Percentiles rank a stretch among this genome's conserved stretches.
Conservation (phyloP, 441 rosid genomes). For the Biscutella auriculata region DNA sequence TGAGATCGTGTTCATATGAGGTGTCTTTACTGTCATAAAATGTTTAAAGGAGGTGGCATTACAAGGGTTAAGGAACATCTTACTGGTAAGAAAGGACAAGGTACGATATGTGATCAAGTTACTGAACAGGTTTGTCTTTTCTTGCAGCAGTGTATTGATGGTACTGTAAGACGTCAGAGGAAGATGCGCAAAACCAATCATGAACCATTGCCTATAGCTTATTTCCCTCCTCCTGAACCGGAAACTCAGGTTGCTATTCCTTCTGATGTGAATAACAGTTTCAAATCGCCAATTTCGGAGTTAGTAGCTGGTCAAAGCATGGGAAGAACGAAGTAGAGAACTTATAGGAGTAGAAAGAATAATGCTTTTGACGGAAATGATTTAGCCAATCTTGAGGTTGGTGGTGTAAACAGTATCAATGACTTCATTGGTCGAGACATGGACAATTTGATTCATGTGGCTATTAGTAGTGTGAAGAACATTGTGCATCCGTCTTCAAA, state of each 20-base stretch:
- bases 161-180: slow-evolving; percentile 43
- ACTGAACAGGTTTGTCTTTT: slow-evolving; percentile 47
- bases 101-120: slow-evolving; percentile 56
- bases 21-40: slow-evolving; percentile 62
- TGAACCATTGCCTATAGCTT: slow-evolving; percentile 27
- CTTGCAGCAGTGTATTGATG: slow-evolving; percentile 63
- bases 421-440: slow-evolving; percentile 17
- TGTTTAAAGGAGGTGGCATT: slow-evolving; percentile 95
- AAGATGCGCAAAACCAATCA: slow-evolving; percentile 32
- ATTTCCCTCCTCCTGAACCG: slow-evolving; percentile 26
- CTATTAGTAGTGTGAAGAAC: slow-evolving; percentile 25
- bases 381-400: background rate
- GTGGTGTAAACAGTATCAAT: slow-evolving; percentile 7
- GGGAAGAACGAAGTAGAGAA: slow-evolving; percentile 29
- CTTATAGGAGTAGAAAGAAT: slow-evolving; percentile 29
- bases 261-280: slow-evolving; percentile 28
- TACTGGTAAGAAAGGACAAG: slow-evolving; percentile 80
- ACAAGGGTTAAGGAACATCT: slow-evolving; percentile 92
- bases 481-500: slow-evolving; percentile 18
- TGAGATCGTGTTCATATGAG: slow-evolving; percentile 57
- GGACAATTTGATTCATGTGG: slow-evolving; percentile 27
- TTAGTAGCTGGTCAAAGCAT: no score
- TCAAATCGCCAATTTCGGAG: background rate
- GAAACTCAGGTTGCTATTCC: slow-evolving; percentile 19
- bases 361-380: slow-evolving; percentile 16